Conservation (phyloP, 352 stramenopile genomes). For the Globisporangium solare region DNA sequence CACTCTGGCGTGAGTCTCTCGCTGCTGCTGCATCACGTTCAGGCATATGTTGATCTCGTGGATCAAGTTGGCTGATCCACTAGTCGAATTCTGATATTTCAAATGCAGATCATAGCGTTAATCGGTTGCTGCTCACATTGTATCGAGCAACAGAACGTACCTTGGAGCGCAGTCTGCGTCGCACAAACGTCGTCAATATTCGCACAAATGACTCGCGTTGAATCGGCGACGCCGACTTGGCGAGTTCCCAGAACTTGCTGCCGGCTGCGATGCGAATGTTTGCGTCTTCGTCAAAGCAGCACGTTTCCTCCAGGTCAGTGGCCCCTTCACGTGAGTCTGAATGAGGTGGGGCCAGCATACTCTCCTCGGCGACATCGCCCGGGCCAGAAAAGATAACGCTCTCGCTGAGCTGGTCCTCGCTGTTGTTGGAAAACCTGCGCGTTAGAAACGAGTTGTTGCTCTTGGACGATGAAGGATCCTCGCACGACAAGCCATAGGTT, state of each 20-base stretch:
- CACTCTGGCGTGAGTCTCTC: slow-evolving; percentile 25
- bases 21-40: slow-evolving; percentile 20
- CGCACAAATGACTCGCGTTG: slow-evolving; percentile 26
- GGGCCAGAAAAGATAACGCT: slow-evolving; percentile 10
- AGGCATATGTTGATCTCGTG: slow-evolving; percentile 39
- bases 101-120: neutral
- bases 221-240: slow-evolving; percentile 9
- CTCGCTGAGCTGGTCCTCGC: slow-evolving; percentile 7
- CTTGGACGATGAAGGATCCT: neutral
- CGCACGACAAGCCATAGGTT: slow-evolving; percentile 12
- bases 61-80: slow-evolving; percentile 7
- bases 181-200: slow-evolving; percentile 33
- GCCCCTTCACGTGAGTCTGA: slow-evolving; percentile 11
- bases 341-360: slow-evolving; percentile 4
- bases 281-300: slow-evolving; percentile 38
- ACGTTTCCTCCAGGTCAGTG: slow-evolving; percentile 41
- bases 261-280: slow-evolving; percentile 36
- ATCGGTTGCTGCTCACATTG: neutral
- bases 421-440: neutral
- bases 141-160: slow-evolving; percentile 1
- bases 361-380: neutral
- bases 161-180: slow-evolving; percentile 25
- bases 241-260: slow-evolving; percentile 36
- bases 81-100: neutral
- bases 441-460: neutral